Evolutionary conservation across 192 early-diverging fungal species (phyloP).

Genomic region (Backusella morwellensis): DNA sequence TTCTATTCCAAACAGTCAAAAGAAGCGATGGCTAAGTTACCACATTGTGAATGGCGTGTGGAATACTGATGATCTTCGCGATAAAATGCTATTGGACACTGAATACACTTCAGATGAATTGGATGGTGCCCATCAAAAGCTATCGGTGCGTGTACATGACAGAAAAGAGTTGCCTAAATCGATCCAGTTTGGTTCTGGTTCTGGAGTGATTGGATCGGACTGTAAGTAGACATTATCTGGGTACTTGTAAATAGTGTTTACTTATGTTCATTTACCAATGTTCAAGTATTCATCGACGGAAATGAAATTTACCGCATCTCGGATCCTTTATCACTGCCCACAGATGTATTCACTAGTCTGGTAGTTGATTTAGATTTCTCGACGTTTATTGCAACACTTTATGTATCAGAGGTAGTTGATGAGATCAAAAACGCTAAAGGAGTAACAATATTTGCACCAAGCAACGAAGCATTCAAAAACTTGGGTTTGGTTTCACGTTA

Average conservation of each 20-base stretch:
- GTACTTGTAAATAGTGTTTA: background rate
- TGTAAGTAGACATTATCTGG: background rate
- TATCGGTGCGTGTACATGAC: constrained; percentile 14
- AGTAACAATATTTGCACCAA: constrained; percentile 64
- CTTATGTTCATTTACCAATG: background rate
- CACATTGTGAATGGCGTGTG: constrained; percentile 60
- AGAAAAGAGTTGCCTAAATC: constrained; percentile 4
- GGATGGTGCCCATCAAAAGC: constrained; percentile 10
- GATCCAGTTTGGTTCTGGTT: constrained; percentile 23
- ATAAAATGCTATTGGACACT: constrained; percentile 50
- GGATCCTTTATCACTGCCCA: constrained; percentile 18
- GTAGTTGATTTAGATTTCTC: constrained; percentile 34
- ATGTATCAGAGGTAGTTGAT: constrained; percentile 13
- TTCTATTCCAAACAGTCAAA: constrained; percentile 38
- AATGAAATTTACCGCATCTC: constrained; percentile 29
- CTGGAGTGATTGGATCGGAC: constrained; percentile 20
- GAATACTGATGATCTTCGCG: constrained; percentile 38
- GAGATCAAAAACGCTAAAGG: constrained; percentile 14
- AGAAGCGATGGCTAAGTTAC: constrained; percentile 56
- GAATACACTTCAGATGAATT: constrained; percentile 36
- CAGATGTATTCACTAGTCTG: constrained; percentile 15
- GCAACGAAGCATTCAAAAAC: constrained; percentile 49
- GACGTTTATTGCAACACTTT: constrained; percentile 32
- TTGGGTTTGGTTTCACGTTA: constrained; percentile 63
- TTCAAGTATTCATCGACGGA: constrained; percentile 10